phyloP scores from a whole-genome alignment of 371 early-diverging fungal genomes.

The Rhizopus arrhizus region DNA sequence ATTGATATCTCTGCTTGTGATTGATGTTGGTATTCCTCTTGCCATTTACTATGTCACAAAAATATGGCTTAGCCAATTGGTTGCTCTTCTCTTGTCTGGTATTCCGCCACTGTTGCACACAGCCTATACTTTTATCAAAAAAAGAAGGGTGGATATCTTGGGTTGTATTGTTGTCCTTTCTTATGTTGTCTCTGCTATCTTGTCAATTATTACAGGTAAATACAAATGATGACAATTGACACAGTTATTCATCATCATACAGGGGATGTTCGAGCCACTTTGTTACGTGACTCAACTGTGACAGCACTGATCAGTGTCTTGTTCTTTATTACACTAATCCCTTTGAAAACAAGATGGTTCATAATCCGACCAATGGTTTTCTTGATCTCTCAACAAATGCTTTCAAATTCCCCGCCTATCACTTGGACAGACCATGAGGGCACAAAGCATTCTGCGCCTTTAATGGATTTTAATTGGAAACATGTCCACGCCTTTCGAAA shows the following conservation, averaged over 20 bases:
- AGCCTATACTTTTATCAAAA: not conserved
- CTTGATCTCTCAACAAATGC: constrained; percentile 24
- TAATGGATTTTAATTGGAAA: constrained; percentile 22
- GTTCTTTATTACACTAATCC: constrained; percentile 50
- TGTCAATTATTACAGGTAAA: constrained; percentile 42
- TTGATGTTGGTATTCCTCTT: constrained; percentile 43
- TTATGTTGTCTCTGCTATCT: constrained; percentile 44
- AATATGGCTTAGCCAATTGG: constrained; percentile 27
- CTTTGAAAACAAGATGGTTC: constrained; percentile 41
- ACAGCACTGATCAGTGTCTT: constrained; percentile 42
- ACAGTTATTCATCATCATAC: too few relatives aligned
- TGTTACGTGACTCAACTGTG: constrained; percentile 50
- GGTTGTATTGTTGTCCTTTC: constrained; percentile 46
- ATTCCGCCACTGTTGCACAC: constrained; percentile 46
- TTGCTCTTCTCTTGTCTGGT: constrained; percentile 54
- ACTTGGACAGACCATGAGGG: constrained; percentile 14
- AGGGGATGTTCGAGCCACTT: constrained; percentile 47
- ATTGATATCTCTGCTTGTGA: constrained; percentile 18
- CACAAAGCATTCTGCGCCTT: constrained; percentile 2
- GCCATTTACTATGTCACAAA: constrained; percentile 43
- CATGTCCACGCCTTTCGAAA: constrained; percentile 7
- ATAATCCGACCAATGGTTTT: constrained; percentile 36
- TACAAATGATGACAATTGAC: not conserved
- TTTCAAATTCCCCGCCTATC: not conserved
- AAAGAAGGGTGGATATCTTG: constrained; percentile 38